Evolutionary conservation across 208 protist genomes (phyloP).

Genomic region (Porcisia hertigi): DNA sequence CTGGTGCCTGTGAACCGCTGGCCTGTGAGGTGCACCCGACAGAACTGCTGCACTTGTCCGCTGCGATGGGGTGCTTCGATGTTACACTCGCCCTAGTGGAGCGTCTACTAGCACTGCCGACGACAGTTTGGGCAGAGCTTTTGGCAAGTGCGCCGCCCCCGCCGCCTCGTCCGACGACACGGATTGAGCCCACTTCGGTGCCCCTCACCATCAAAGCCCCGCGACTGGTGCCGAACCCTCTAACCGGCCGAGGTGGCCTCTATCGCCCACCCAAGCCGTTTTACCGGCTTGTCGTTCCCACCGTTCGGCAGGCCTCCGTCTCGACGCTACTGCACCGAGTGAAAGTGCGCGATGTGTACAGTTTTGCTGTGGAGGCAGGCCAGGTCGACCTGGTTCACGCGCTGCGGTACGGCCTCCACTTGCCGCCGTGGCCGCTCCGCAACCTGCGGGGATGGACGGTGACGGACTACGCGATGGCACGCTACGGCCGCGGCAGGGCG

Average conservation of each 20-base stretch:
- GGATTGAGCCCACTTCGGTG: constrained; percentile 51
- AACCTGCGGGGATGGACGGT: constrained; percentile 72
- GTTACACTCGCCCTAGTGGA: constrained; percentile 46
- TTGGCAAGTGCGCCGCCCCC: constrained; percentile 44
- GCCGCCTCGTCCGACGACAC: constrained; percentile 31
- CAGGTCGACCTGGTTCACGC: constrained; percentile 40
- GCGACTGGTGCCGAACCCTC: constrained; percentile 33
- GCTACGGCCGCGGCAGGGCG: constrained; percentile 10
- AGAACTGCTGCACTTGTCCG: constrained; percentile 71
- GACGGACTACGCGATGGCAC: constrained; percentile 60
- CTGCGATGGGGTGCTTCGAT: constrained; percentile 45
- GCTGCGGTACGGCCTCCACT: constrained; percentile 45
- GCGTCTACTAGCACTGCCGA: constrained; percentile 39
- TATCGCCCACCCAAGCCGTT: constrained; percentile 49
- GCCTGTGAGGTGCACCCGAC: constrained; percentile 43
- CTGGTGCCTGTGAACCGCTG: constrained; percentile 41
- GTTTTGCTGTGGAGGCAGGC: constrained; percentile 61
- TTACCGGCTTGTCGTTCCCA: constrained; percentile 47
- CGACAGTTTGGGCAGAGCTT: constrained; percentile 36
- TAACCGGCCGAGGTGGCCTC: constrained; percentile 39
- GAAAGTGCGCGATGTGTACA: constrained; percentile 69
- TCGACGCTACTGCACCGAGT: constrained; percentile 52
- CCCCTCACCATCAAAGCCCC: constrained; percentile 27
- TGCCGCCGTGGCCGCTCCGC: constrained; percentile 57
- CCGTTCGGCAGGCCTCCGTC: constrained; percentile 16